Evolutionary conservation across 768 basidiomycete species (phyloP).

Genomic region (Cyathus striatus): DNA sequence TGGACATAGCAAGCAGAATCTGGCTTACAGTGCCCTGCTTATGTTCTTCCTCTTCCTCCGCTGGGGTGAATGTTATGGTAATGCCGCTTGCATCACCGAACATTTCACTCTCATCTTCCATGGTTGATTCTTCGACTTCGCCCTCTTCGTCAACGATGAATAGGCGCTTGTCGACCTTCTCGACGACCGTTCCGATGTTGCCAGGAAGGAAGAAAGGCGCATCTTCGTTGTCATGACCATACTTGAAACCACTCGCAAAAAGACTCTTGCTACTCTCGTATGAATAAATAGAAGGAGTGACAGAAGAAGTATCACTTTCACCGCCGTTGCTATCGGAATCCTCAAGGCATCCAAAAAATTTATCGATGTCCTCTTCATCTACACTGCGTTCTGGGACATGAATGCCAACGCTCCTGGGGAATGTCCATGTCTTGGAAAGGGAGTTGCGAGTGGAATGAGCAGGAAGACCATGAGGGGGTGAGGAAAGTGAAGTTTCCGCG

Average conservation of each 20-base stretch:
- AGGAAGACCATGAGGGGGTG: conserved; percentile 16
- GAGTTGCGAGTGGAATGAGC: conserved; percentile 33
- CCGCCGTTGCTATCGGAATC: conserved; percentile 36
- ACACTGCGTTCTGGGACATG: conserved; percentile 11
- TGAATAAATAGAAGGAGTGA: conserved; percentile 34
- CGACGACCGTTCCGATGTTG: conserved; percentile 34
- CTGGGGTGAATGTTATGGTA: conserved; percentile 67
- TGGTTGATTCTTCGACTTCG: conserved; percentile 34
- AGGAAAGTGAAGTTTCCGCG: too few relatives aligned
- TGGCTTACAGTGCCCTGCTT: conserved; percentile 21
- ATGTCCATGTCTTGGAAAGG: conserved; percentile 69
- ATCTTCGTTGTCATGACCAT: conserved; percentile 44
- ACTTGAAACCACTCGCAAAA: conserved; percentile 51
- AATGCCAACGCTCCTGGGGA: conserved; percentile 40
- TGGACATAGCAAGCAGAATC: conserved; percentile 16
- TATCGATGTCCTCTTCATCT: conserved; percentile 45
- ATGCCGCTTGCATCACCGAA: conserved; percentile 68
- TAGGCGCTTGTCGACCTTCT: conserved; percentile 24
- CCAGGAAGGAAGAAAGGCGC: conserved; percentile 40
- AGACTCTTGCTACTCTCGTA: conserved; percentile 56
- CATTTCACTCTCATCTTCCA: conserved; percentile 39
- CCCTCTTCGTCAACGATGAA: conserved; percentile 20
- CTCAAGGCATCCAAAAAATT: conserved; percentile 73
- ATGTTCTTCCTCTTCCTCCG: conserved; percentile 39
- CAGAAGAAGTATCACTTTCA: conserved; percentile 32